Conservation (phyloP, 1,284 basidiomycete genomes). For the Trichosporon faecale region DNA sequence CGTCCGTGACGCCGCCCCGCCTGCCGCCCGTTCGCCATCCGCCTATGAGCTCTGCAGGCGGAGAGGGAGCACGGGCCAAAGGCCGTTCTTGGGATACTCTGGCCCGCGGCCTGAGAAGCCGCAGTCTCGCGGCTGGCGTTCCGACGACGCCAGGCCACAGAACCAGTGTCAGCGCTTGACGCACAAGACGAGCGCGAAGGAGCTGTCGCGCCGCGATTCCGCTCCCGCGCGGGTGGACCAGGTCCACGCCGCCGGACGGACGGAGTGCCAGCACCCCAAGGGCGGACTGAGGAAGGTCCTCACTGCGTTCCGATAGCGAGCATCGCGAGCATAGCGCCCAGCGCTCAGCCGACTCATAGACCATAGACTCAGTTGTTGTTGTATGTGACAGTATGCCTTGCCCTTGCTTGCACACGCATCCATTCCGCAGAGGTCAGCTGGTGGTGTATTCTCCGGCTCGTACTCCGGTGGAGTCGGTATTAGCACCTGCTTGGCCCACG, state of each 20-base stretch:
- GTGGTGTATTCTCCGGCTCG: not conserved
- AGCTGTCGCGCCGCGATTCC: slow-evolving; percentile 18
- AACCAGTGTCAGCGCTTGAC: not conserved
- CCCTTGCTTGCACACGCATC: not conserved
- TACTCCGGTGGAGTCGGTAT: not conserved
- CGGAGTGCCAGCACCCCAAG: not conserved
- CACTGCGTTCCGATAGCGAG: not conserved
- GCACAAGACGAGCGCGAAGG: not conserved
- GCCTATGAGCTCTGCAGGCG: slow-evolving; percentile 34
- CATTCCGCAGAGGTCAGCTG: not conserved
- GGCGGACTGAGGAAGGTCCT: slow-evolving; percentile 8
- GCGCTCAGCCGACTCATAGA: not conserved
- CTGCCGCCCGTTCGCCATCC: slow-evolving; percentile 34
- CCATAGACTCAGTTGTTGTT: not conserved
- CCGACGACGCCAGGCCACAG: slow-evolving; percentile 14
- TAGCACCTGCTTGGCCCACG: no score
- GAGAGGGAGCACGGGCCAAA: slow-evolving; percentile 13
- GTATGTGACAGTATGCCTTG: not conserved
- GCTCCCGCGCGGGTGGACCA: slow-evolving; percentile 22
- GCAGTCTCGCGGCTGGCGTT: slow-evolving; percentile 15
- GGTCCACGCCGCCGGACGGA: slow-evolving; percentile 18
- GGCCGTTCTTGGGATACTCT: not conserved
- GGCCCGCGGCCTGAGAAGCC: not conserved
- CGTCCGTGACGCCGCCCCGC: slow-evolving; percentile 22
- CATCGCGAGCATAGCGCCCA: no score